Conservation (phyloP, 805 yeast genomes). For the Suhomyces canberraensis region DNA sequence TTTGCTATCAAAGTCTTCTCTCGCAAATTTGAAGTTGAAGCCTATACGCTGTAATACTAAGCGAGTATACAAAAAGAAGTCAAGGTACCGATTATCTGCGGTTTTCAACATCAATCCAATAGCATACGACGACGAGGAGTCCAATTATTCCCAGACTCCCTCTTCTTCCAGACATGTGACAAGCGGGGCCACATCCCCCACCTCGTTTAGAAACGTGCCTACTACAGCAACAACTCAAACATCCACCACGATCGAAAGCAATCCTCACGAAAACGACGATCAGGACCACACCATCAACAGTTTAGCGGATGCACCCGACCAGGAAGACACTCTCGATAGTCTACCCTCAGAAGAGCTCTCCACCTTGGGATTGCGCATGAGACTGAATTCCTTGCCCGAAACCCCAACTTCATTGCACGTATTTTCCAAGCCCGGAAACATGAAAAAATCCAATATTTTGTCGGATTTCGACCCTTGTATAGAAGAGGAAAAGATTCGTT, state of each 20-base stretch:
- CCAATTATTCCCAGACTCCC: slow-evolving; percentile 7
- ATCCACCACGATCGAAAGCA: background rate
- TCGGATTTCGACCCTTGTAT: slow-evolving; percentile 7
- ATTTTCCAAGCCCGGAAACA: background rate
- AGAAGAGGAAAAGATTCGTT: slow-evolving; percentile 14
- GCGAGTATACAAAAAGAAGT: slow-evolving; percentile 36
- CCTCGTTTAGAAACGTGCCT: background rate
- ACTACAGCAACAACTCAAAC: background rate
- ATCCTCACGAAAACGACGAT: background rate
- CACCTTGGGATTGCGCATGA: slow-evolving; percentile 4
- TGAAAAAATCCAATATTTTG: slow-evolving; percentile 2
- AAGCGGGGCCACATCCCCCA: background rate
- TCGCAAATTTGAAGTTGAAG: slow-evolving; percentile 35
- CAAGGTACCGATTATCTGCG: slow-evolving; percentile 37
- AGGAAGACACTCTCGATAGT: slow-evolving; percentile 9
- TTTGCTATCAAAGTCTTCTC: slow-evolving; percentile 16
- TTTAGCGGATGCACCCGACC: background rate
- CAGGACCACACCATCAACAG: background rate
- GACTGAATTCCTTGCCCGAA: slow-evolving; percentile 21
- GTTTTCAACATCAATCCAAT: slow-evolving; percentile 38
- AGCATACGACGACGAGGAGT: slow-evolving; percentile 17
- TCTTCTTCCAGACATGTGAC: slow-evolving; percentile 4
- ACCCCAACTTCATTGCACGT: slow-evolving; percentile 4
- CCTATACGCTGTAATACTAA: slow-evolving; percentile 35
- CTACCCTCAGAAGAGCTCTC: slow-evolving; percentile 8